Base-by-base conservation (phyloP, 352 stramenopile genomes). In the Phytophthora capsici region DNA sequence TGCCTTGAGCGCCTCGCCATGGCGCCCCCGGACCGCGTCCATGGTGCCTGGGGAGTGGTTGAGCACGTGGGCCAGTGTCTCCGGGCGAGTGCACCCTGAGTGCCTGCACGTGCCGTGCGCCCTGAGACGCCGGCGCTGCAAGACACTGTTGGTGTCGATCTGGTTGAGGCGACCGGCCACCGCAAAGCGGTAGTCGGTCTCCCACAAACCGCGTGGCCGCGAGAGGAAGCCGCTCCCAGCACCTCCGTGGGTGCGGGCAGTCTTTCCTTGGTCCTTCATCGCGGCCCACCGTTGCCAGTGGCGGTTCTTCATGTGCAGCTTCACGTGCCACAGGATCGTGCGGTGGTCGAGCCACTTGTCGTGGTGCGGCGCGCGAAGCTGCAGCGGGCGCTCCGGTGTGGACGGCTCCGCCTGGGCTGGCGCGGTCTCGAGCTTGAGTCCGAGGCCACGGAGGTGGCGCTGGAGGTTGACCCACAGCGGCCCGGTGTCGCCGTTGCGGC, bases 101-200 rank as follows among this genome's bases (percentile, higher is more conserved):
- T 60, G 38, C 3, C 45, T 32, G 45, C 60, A 66, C 8, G 13
- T 40, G 38, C 36, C 41, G 40, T 66, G 34, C 0, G 38, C 34
- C 1, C 47, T 51, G 26, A 59, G 28, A 3, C 45, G 44, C 20
- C 37, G 47, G 19, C 52, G 52, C 60, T 53, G 49, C 3, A 63
- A 36, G 4, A 51, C 54, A 30, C 23, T 38, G 26, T 32, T 4
- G 6, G 50, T 61, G 45, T 62, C 49, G 0, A 69, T 6, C 13
- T 53, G 38, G 53, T 69, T 69, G 0, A 69, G 32, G 20, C 53
- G 53, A 9, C 25, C 46, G 25, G 61, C 46, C 16, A 63, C 40
- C 36, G 53, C 46, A 38, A 69, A 69, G 14, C 53, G 46, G 28
- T 64, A 64, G 48, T 70, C 54, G 17, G 30, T n/a, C 6, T 69